A percentile compares a stretch with the other conserved stretches of the same genome.
These are phyloP conservation scores for Malus hybrid DNA, from an alignment of 331 rosid genomes.

Conservation along the genomic window DNA sequence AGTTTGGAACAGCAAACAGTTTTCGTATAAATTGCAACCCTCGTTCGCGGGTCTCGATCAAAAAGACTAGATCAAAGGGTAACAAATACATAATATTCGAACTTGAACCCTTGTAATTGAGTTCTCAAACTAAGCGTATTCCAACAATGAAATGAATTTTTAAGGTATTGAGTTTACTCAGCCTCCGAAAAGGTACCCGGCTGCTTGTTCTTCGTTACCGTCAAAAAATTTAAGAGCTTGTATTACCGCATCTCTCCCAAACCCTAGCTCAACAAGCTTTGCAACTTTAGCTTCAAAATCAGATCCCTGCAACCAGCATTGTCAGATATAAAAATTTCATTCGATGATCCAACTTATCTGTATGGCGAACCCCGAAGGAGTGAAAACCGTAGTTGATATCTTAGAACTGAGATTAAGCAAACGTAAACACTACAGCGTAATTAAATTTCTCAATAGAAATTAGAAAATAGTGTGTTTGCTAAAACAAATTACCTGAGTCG, in stretches of 20 bases:
- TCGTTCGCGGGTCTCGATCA: not conserved
- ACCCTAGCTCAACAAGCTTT: conserved; percentile 88
- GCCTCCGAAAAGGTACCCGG: conserved; percentile 81
- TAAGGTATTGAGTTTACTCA: conserved; percentile 18
- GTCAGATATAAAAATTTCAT: not conserved
- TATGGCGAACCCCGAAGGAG: not conserved
- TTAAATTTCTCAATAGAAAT: not conserved
- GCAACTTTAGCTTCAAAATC: conserved; percentile 78
- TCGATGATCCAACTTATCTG: not conserved
- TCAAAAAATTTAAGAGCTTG: conserved; percentile 71
- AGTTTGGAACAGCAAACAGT: not conserved
- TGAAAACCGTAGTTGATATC: not conserved
- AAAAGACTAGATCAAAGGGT: not conserved
- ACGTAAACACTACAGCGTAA: not conserved
- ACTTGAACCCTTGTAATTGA: conserved; percentile 9
- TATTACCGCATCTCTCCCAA: conserved; percentile 69
- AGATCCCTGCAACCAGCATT: conserved; percentile 38
- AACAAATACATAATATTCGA: not conserved
- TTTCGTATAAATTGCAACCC: not conserved
- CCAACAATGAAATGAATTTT: conserved; percentile 14
- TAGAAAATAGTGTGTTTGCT: not conserved
- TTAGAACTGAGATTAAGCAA: not conserved
- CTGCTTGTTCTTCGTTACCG: conserved; percentile 94
- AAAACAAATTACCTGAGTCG: conserved; percentile 39
- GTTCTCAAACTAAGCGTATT: conserved; percentile 8